These are phyloP conservation scores for Nyctanthes arbortristis DNA, from an alignment of 257 asterid species.

Conservation along the genomic window DNA sequence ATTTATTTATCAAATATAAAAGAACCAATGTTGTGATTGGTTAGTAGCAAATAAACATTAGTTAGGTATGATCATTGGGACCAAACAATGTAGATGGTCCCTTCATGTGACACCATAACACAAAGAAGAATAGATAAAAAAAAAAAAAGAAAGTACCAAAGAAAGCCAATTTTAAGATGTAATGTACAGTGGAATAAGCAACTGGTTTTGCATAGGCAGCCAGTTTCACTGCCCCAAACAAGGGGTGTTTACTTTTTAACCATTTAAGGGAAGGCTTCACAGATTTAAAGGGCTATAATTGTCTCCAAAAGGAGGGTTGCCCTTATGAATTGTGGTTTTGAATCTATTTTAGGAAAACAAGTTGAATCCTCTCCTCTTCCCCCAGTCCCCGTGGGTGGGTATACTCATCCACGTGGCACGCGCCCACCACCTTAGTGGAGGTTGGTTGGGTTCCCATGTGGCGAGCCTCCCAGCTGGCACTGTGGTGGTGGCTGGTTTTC, in stretches of 20 bases:
- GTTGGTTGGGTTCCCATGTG: constrained; percentile 41
- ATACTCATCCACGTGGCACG: constrained; percentile 34
- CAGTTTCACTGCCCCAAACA: constrained; percentile 30
- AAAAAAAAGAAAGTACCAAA: background rate
- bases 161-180: background rate
- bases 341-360: constrained; percentile 25
- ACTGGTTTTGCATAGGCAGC: constrained; percentile 40
- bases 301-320: background rate
- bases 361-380: constrained; percentile 5
- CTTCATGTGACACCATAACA: constrained; percentile 16
- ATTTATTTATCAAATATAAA: too few species aligned
- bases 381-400: constrained; percentile 29
- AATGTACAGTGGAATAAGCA: constrained; percentile 11
- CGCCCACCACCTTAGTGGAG: constrained; percentile 39
- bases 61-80: background rate
- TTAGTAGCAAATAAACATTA: background rate
- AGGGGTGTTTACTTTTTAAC: constrained; percentile 24
- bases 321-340: constrained; percentile 25
- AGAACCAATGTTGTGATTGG: background rate
- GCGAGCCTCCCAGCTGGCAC: constrained; percentile 29
- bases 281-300: constrained; percentile 4
- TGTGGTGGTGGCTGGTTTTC: constrained; percentile 21
- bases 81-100: constrained; percentile 9
- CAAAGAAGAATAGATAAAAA: constrained; percentile 14
- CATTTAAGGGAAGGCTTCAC: constrained; percentile 15